Base-by-base conservation (phyloP, 805 yeast genomes). In the Cyberlindnera misumaiensis region DNA sequence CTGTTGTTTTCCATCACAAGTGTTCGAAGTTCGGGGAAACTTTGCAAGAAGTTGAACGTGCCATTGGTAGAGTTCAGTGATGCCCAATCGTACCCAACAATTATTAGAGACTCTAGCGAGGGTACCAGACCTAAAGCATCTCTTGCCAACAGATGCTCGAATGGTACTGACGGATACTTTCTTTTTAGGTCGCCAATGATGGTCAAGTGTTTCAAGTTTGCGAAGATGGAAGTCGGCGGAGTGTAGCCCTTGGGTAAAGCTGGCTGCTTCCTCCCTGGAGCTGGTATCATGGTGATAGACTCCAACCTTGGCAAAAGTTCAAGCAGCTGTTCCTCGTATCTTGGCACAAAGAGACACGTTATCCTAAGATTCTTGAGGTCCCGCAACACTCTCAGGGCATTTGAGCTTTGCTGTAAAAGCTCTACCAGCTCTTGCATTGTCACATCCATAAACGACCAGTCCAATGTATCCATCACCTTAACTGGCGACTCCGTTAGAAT, bases 61-160 rank as follows among this genome's bases (percentile, higher is more conserved):
- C 46, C 51, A 33, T 49, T 52, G 0, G 12, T 13, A 2, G 36
- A 24, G 34, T 46, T 49, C 11, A 55, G 9, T 1, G 32, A 22
- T 3, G 41, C 26, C 26, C 53, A 47, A 28, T 52, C 49, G 37
- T 47, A 52, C 2, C 57, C 53, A 16, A 48, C 50, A 11, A 55
- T 42, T 8, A 42, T 38, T 12, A 55, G 28, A 0, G 45, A 30
- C 15, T 26, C 11, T 11, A 55, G 28, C 20, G 47, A 49, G 9
- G 55, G 53, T 2, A 46, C 28, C 2, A 28, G 34, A 2, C 29
- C 11, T 2, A 39, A 31, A 3, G 40, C 45, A n/a, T 32, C 20
- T 3, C 11, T 6, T 3, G 46, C 40, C 34, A 52, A 47, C n/a
- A 54, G 37, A 12, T 42, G 38, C 3, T 40, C 48, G 28, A 52